Base-by-base conservation (phyloP, 805 yeast genomes). In the Kluyveromyces lactis region DNA sequence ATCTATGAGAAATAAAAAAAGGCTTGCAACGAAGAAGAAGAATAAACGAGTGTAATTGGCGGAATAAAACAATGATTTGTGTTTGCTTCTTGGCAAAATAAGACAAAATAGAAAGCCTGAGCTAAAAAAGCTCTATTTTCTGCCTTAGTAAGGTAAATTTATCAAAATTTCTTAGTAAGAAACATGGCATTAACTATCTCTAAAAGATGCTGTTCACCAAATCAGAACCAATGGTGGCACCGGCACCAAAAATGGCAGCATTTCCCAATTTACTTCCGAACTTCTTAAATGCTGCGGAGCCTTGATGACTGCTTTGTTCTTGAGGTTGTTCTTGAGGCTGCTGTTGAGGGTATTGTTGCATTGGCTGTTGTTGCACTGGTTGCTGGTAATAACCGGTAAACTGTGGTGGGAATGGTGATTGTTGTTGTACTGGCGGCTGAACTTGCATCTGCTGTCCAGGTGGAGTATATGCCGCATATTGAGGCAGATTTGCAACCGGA, bases 211-310 rank as follows among this genome's bases (percentile, higher is more conserved):
- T 72, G 53, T 82, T 77, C 30, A 89, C 85, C 38, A 90, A 51
- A 52, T 83, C 86, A 33, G 85, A 72, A 55, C 97, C 97, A 40
- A 89, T 69, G 1, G 95, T 81, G 29, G 97, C 95, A 68, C 97
- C 97, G 8, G 95, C 96, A 62, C 97, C 97, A 49, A 86, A 90
- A 36, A 89, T 76, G 26, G 94, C 89, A n/a, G 97, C 94, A 49
- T 86, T 78, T 43, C 95, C 95, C 43, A 89, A 65, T 62, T 85
- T 81, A 46, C 83, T 71, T 18, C 94, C 94, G 49, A 85, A 75
- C 53, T 72, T 79, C 61, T 75, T 76, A 42, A 80, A 47, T 16
- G 50, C 55, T 16, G 58, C 59, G 36, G 48, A 45, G 5, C 37
- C 37, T 11, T 48, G 45, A 10, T 56, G 49, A 24, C 60, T 63